phyloP scores from a whole-genome alignment of 2,329 filamentous ascomycete species.

The Xylaria sp. region DNA sequence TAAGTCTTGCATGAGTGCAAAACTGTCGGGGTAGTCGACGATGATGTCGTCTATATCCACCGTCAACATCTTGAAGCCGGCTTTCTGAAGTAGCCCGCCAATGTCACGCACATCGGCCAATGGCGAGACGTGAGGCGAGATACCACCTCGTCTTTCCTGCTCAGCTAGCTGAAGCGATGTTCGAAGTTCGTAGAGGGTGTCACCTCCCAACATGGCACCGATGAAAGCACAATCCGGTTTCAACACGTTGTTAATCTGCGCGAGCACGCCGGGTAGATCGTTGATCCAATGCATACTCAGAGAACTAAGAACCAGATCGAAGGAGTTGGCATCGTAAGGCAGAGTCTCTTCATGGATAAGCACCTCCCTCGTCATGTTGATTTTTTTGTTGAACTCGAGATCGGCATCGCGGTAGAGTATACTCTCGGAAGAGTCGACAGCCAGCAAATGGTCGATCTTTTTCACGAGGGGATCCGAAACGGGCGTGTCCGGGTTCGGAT shows the following conservation, averaged over 20 bases:
- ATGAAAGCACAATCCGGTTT: slow-evolving; percentile 93
- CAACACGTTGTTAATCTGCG: slow-evolving; percentile 83
- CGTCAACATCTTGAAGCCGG: slow-evolving; percentile 94
- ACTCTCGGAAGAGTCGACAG: slow-evolving; percentile 78
- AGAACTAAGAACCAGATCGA: slow-evolving; percentile 89
- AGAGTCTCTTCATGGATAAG: slow-evolving; percentile 76
- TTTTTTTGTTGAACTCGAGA: slow-evolving; percentile 73
- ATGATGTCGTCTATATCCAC: slow-evolving; percentile 98
- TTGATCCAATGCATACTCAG: slow-evolving; percentile 97
- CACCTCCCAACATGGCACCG: slow-evolving; percentile 94
- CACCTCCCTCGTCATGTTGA: slow-evolving; percentile 76
- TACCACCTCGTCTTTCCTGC: slow-evolving; percentile 86
- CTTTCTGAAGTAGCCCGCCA: slow-evolving; percentile 81
- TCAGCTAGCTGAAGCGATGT: slow-evolving; percentile 93
- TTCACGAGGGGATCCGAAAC: slow-evolving; percentile 66
- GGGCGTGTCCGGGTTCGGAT: slow-evolving; percentile 61
- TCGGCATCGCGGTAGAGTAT: slow-evolving; percentile 82
- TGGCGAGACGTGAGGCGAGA: slow-evolving; percentile 88
- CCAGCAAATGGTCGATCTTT: slow-evolving; percentile 75
- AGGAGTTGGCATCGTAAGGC: slow-evolving; percentile 76
- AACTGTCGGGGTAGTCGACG: slow-evolving; percentile 89
- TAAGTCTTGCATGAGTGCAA: slow-evolving; percentile 89
- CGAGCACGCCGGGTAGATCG: slow-evolving; percentile 83
- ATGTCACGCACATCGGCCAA: slow-evolving; percentile 91
- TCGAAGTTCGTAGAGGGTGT: slow-evolving; percentile 90